A percentile compares a stretch with the other conserved stretches of the same genome.
Conservation (phyloP, 2,329 filamentous ascomycete genomes). For the Claviceps spartinae region DNA sequence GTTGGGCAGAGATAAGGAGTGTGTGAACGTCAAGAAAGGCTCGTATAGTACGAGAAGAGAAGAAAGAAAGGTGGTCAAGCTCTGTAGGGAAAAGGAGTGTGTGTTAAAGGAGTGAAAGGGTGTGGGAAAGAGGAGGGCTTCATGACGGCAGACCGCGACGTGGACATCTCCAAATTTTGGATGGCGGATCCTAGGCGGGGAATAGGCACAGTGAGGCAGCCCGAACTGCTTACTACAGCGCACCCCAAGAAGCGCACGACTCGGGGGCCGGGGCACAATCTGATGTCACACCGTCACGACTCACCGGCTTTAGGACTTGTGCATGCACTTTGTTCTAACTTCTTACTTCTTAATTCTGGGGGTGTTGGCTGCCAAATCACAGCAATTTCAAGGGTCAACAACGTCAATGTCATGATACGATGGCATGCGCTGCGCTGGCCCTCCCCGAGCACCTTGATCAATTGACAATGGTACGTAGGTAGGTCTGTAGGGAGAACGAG, state of each 20-base stretch:
- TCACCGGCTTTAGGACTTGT: background rate
- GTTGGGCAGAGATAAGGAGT: background rate
- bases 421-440: background rate
- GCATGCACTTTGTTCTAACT: too few species aligned
- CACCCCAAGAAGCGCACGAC: background rate
- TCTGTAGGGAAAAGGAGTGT: background rate
- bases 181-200: background rate
- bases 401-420: background rate
- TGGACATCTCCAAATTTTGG: background rate
- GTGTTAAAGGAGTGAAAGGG: background rate
- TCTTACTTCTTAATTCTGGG: background rate
- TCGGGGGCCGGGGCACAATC: background rate
- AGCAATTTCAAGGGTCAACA: conserved; percentile 5
- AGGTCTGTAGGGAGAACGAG: background rate
- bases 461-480: too few species aligned
- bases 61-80: background rate
- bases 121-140: background rate
- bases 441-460: too few species aligned
- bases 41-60: background rate
- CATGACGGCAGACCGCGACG: background rate
- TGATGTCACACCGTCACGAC: background rate
- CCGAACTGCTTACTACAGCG: background rate
- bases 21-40: background rate
- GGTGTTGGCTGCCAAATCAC: conserved; percentile 4
- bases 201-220: background rate